phyloP scores from a whole-genome alignment of 768 basidiomycete species.

The Heimioporus sp. region DNA sequence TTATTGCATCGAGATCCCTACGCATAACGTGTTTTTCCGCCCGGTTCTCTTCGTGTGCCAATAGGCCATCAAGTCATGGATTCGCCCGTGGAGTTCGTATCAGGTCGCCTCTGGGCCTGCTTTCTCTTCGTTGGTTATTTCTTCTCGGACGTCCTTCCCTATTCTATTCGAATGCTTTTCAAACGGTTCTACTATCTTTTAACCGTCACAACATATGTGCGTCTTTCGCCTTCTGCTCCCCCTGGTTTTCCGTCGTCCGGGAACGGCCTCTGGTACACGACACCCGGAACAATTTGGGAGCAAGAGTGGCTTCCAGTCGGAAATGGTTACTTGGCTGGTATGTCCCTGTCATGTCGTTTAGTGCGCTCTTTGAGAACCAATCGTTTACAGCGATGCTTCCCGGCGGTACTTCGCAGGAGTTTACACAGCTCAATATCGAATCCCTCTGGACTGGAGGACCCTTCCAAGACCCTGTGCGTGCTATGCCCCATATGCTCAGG shows the following conservation, averaged over 20 bases:
- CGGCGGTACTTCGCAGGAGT: conserved; percentile 59
- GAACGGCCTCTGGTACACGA: conserved; percentile 73
- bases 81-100: conserved; percentile 23
- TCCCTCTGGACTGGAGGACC: conserved; percentile 76
- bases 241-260: conserved; percentile 63
- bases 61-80: background rate
- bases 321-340: conserved; percentile 70
- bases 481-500: background rate
- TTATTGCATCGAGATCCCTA: background rate
- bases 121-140: conserved; percentile 8
- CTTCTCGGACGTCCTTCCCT: conserved; percentile 18
- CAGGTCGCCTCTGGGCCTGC: conserved; percentile 15
- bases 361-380: background rate
- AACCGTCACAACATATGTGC: conserved; percentile 16
- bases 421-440: conserved; percentile 70
- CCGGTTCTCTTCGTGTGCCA: background rate
- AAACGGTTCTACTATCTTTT: conserved; percentile 22
- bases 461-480: conserved; percentile 58
- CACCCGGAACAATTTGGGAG: conserved; percentile 53
- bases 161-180: conserved; percentile 14
- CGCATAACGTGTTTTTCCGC: background rate
- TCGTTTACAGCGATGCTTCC: conserved; percentile 54
- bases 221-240: conserved; percentile 26
- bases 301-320: conserved; percentile 66
- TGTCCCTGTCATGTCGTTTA: conserved; percentile 6